A percentile compares a stretch with the other conserved stretches of the same genome.
Evolutionary conservation across 306 rosid species (phyloP).

Genomic region (Fagus crenata): DNA sequence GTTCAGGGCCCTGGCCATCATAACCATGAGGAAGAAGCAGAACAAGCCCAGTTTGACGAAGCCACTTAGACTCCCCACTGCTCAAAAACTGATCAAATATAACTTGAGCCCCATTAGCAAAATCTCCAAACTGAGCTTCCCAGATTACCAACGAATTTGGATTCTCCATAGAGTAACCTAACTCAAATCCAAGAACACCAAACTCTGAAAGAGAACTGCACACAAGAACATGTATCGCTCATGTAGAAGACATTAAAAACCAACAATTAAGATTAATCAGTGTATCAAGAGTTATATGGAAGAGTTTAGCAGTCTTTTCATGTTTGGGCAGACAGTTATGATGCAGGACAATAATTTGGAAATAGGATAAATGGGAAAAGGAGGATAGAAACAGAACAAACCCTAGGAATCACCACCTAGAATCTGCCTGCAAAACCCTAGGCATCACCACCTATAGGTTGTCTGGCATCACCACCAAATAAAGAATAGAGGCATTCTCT

Average conservation of each 20-base stretch:
- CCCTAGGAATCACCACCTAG: no score
- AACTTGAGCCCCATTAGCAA: slow-evolving; percentile 95
- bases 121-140: slow-evolving; percentile 99
- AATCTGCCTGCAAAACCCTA: no score
- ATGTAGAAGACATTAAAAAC: slow-evolving; percentile 23
- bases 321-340: background rate
- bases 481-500: no score
- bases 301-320: background rate
- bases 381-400: no score
- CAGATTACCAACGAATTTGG: slow-evolving; percentile 91
- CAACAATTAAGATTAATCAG: slow-evolving; percentile 3
- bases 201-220: slow-evolving; percentile 93
- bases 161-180: slow-evolving; percentile 97
- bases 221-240: slow-evolving; percentile 17
- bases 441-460: no score
- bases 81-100: slow-evolving; percentile 91
- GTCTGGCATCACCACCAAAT: no score
- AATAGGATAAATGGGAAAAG: no score
- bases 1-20: slow-evolving; percentile 99
- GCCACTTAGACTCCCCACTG: slow-evolving; percentile 97
- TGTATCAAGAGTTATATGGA: background rate
- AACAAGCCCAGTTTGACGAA: slow-evolving; percentile 93
- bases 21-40: slow-evolving; percentile 95
- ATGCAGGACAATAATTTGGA: no score
- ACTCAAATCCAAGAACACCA: slow-evolving; percentile 95